phyloP scores from a whole-genome alignment of 164 flowering plant species.

The Hamamelis virginiana region DNA sequence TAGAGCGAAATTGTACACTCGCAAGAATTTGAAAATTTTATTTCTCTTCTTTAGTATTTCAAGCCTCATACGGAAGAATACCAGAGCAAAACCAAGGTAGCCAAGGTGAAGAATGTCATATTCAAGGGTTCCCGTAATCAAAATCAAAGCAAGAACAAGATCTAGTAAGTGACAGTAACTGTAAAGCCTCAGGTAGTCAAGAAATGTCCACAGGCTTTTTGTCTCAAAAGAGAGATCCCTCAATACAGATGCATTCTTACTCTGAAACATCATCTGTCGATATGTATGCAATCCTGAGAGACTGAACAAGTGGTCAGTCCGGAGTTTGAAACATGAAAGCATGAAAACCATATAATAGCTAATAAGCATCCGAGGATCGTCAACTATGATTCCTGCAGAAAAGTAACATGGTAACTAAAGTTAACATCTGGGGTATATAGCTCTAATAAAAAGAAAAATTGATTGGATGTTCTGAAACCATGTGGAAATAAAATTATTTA shows the following conservation, averaged over 20 bases:
- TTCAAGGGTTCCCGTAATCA: constrained; percentile 84
- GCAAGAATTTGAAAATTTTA: constrained; percentile 63
- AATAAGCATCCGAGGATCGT: constrained; percentile 73
- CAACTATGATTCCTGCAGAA: constrained; percentile 59
- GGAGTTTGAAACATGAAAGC: constrained; percentile 72
- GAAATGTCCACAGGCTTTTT: constrained; percentile 75
- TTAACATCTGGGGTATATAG: neutral
- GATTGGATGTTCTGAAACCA: neutral
- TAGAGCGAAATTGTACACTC: constrained; percentile 75
- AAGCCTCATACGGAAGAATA: constrained; percentile 76
- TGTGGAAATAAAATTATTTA: neutral
- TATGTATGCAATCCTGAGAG: constrained; percentile 53
- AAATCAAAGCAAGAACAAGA: constrained; percentile 67
- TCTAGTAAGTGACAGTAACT: constrained; percentile 77
- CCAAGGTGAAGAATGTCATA: constrained; percentile 86
- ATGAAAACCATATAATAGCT: constrained; percentile 73
- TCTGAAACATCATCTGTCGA: constrained; percentile 58
- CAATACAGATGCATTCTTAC: constrained; percentile 59
- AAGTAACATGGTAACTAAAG: neutral
- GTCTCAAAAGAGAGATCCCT: constrained; percentile 85
- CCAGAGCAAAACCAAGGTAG: constrained; percentile 79
- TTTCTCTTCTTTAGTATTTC: constrained; percentile 74
- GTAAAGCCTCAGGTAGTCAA: constrained; percentile 76
- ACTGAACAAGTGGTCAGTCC: constrained; percentile 51
- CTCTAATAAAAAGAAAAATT: neutral